Conservation (phyloP, 305 asterid genomes). For the Petunia hybrid region DNA sequence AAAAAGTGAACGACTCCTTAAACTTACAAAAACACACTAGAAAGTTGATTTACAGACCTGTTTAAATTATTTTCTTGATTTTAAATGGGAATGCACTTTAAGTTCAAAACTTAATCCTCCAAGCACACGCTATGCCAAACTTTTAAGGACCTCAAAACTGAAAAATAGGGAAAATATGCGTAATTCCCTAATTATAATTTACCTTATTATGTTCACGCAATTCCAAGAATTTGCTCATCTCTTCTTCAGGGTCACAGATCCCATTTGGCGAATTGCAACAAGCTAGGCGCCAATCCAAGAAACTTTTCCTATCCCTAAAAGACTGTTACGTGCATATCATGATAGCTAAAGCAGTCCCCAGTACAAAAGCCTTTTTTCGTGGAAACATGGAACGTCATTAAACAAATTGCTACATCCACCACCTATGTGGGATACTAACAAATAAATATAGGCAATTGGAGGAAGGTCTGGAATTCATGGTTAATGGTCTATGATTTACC, state of each 20-base stretch:
- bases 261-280: too few species aligned
- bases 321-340: background rate
- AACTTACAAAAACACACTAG: background rate
- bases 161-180: background rate
- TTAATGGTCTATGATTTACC: background rate
- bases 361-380: too few species aligned
- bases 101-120: background rate
- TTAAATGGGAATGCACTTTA: background rate
- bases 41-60: background rate
- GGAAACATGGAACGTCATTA: too few species aligned
- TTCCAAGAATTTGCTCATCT: too few species aligned
- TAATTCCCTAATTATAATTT: background rate
- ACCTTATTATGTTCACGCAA: background rate
- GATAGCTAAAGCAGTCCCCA: background rate
- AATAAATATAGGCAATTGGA: background rate
- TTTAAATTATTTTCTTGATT: background rate
- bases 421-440: too few species aligned
- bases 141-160: background rate
- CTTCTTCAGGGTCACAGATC: too few species aligned
- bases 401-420: too few species aligned
- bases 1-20: background rate
- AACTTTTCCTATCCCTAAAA: background rate
- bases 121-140: background rate
- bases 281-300: too few species aligned
- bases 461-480: background rate